Base-by-base conservation (phyloP, 73 alveolate genomes). In the Symbiodinium pilosum region DNA sequence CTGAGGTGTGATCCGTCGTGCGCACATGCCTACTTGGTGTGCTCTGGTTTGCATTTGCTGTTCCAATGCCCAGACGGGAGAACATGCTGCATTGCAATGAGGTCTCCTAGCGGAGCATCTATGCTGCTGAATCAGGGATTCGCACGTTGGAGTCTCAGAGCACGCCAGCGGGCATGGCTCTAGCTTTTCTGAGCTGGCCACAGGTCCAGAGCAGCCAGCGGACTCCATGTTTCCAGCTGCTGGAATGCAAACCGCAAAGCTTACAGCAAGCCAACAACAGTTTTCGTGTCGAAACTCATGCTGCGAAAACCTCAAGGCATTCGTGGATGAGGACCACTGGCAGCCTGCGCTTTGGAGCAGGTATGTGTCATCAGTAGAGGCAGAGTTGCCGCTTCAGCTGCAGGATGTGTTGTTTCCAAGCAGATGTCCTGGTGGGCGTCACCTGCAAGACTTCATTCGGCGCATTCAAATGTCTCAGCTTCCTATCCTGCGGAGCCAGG, bases 151-250 rank as follows among this genome's bases (percentile, higher is more conserved):
- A 41, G 42, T 41, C 84, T 8, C 21, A 42, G 43, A 11, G 12
- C 85, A 30, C 44, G 34, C 12, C 44, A n/a, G n/a, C 0, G 26
- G 85, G 39, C 77, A 47, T 16, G 52, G 64, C n/a, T 39, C n/a
- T n/a, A n/a, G n/a, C n/a, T 41, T 83, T 28, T 8, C 4, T n/a
- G 26, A 69, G 75, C 47, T 4, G 3, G 84, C 5, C n/a, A 39
- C 86, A 89, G 96, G 88, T 43, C 96, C 96, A 6, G 51, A 69
- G 87, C 83, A 68, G 96, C 96, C 96, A 43, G 96, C 96, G 0
- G 96, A 91, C 77, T 51, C 96, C 88, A 91, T 91, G 96, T 91
- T 91, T 51, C 96, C 96, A 4, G 96, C 77, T 2, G 2, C 96
- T 69, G 12, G 87, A 11, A 8, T 12, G 41, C 59, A 47, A 47